Evolutionary conservation across 2,329 filamentous ascomycete genomes (phyloP).

Genomic region (Ophiostoma australiae): DNA sequence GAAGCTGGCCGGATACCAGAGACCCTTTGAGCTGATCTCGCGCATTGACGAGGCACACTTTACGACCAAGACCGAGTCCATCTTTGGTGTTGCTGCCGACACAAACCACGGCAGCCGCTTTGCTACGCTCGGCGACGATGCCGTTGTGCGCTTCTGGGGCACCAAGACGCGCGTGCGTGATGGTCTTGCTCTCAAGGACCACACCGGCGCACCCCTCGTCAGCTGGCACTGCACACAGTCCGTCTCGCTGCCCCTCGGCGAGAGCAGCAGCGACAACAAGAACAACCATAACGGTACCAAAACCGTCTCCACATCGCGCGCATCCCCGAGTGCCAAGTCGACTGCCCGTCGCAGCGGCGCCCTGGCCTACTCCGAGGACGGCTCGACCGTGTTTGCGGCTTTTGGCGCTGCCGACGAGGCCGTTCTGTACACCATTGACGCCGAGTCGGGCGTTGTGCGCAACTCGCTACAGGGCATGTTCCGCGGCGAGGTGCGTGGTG

Average conservation of each 20-base stretch:
- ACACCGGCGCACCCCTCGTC: conserved; percentile 53
- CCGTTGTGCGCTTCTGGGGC: conserved; percentile 74
- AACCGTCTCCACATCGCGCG: not conserved
- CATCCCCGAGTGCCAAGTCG: conserved; percentile 31
- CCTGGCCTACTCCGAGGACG: conserved; percentile 76
- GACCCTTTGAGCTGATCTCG: conserved; percentile 66
- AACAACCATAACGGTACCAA: not conserved
- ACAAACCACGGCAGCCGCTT: conserved; percentile 62
- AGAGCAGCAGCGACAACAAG: not conserved
- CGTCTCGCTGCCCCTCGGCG: conserved; percentile 40
- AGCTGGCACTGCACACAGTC: conserved; percentile 69
- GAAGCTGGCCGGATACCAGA: conserved; percentile 11
- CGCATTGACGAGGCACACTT: conserved; percentile 79
- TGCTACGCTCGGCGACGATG: conserved; percentile 79
- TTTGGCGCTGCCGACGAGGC: conserved; percentile 54
- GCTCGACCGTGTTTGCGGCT: conserved; percentile 71
- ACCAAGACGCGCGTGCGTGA: conserved; percentile 64
- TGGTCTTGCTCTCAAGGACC: conserved; percentile 58
- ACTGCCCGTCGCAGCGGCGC: conserved; percentile 50
- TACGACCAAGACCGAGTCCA: conserved; percentile 48
- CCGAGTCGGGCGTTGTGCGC: conserved; percentile 60
- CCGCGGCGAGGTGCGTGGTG: conserved; percentile 58
- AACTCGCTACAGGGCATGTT: conserved; percentile 64
- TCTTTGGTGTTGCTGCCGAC: conserved; percentile 70
- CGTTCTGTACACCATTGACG: conserved; percentile 71